These are phyloP conservation scores for Prosopis cineraria DNA, from an alignment of 306 rosid genomes.

Conservation along the genomic window DNA sequence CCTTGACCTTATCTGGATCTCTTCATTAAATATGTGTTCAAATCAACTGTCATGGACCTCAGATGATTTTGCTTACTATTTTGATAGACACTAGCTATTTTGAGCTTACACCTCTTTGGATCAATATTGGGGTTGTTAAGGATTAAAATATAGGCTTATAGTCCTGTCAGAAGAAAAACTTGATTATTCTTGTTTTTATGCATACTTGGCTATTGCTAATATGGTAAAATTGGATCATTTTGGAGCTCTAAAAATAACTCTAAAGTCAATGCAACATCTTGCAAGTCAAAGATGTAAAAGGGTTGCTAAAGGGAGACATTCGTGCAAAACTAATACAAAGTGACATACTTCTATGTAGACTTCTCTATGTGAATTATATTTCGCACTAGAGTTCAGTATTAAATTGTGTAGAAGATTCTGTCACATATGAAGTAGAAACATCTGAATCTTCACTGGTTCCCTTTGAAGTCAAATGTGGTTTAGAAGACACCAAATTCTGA, in stretches of 20 bases:
- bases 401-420: not conserved
- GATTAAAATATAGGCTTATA: too few species aligned
- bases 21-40: too few species aligned
- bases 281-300: too few species aligned
- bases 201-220: not conserved
- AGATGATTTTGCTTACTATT: too few species aligned
- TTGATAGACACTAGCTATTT: too few species aligned
- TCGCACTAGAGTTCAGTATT: not conserved
- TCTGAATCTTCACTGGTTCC: slow-evolving; percentile 32
- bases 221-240: not conserved
- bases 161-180: not conserved
- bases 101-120: too few species aligned
- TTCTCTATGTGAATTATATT: slow-evolving; percentile 37
- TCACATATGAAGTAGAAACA: slow-evolving; percentile 21
- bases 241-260: not conserved
- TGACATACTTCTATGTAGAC: not conserved
- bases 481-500: slow-evolving; percentile 29
- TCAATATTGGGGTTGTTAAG: too few species aligned
- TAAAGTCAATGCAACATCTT: not conserved
- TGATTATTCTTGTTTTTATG: not conserved
- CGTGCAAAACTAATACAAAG: too few species aligned
- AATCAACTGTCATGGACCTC: too few species aligned
- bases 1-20: too few species aligned
- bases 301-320: too few species aligned
- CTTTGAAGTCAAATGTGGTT: not conserved